Base-by-base conservation (phyloP, 352 stramenopile species). In the Globisporangium rhizosaccharum region DNA sequence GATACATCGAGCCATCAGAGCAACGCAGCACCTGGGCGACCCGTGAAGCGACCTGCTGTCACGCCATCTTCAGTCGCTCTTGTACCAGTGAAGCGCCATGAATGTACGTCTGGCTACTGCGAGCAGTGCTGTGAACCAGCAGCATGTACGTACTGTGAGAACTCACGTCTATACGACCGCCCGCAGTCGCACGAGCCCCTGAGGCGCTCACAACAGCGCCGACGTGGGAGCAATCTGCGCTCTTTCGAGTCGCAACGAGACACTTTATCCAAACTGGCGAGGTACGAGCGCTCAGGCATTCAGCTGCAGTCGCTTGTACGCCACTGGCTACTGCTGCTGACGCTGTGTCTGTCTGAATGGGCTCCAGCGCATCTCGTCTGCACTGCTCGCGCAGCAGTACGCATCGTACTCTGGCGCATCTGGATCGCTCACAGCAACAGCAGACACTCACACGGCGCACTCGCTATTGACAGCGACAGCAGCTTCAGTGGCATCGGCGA, bases 221-320 rank as follows among this genome's bases (percentile, higher is more conserved):
- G 18, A 41, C 54, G 11, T 59, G 37, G 46, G 46, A 65, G 11
- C 53, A 9, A 2, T 10, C 61, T 3, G 55, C 51, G 20, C 50
- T 61, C 10, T 66, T 66, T 48, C 61, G 61, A 0, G 49, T 62
- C 23, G 54, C 54, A 15, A 54, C 41, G 20, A 28, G 61, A 12
- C 37, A 62, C 26, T 14, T 62, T 30, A 12, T 66, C 17, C 61
- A 66, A 20, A 62, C 50, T 39, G n/a, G 26, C 0, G 14, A 66
- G 61, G 61, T 66, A 12, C 39, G 39, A 5, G 41, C 4, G 39
- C 39, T 45, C 15, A 6, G 25, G 50, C 33, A 39, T 39, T 39
- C 33, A 3, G 28, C 2, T 33, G 0, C n/a, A 28, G 15, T 28
- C 8, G 18, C 44, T 49, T 11, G 44, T 48, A 2, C 44, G 20